These are phyloP conservation scores for Prunus dulcis DNA, from an alignment of 306 rosid species.

Conservation along the genomic window DNA sequence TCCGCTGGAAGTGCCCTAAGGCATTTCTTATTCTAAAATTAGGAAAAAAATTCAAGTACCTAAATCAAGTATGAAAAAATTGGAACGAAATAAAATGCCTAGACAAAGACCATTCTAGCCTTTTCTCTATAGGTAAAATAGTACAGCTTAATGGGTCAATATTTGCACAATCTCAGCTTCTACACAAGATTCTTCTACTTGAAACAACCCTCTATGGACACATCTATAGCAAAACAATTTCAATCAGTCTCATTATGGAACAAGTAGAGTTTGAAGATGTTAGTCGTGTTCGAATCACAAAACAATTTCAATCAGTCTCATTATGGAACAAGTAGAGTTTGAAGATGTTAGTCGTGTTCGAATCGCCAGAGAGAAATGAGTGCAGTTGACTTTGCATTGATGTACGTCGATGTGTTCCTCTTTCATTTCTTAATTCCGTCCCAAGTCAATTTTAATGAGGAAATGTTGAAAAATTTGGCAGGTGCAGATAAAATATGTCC, in stretches of 20 bases:
- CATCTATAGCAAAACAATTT: neutral
- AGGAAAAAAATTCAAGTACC: no score
- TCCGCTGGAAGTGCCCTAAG: no score
- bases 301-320: neutral
- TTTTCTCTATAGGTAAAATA: neutral
- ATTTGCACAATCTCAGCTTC: neutral
- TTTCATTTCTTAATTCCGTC: slow-evolving; percentile 14
- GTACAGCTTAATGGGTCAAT: neutral
- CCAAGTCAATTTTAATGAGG: slow-evolving; percentile 15
- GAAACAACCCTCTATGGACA: neutral
- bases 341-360: slow-evolving; percentile 10
- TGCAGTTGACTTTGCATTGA: slow-evolving; percentile 10
- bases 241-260: neutral
- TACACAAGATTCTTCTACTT: neutral
- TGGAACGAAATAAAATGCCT: neutral
- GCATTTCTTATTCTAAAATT: no score
- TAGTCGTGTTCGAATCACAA: slow-evolving; percentile 14
- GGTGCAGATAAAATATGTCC: neutral
- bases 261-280: neutral
- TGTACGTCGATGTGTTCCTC: slow-evolving; percentile 5
- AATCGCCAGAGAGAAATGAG: slow-evolving; percentile 11
- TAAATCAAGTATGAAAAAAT: neutral
- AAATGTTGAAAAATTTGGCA: slow-evolving; percentile 3
- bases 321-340: neutral
- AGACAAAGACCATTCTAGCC: neutral